A percentile compares a stretch with the other conserved stretches of the same genome.
Conservation (phyloP, 2,329 filamentous ascomycete species). For the Rhinocladiella similis region DNA sequence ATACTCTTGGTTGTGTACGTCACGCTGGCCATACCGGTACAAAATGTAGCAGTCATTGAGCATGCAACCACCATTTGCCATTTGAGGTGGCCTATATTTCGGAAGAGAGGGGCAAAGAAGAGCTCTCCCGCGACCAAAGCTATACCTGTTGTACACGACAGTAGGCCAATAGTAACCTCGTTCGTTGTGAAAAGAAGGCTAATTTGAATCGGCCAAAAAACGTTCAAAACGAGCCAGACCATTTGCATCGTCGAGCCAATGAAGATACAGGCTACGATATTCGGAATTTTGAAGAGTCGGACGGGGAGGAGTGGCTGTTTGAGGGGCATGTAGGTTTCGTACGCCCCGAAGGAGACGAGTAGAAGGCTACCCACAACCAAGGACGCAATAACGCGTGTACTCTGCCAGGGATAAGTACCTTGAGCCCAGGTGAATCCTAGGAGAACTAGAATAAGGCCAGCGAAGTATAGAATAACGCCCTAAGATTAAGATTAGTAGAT, state of each 20-base stretch:
- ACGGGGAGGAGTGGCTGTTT: constrained; percentile 45
- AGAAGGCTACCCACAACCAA: constrained; percentile 41
- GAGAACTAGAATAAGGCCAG: constrained; percentile 45
- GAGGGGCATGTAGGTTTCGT: constrained; percentile 40
- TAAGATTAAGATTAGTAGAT: neutral
- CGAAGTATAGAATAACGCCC: constrained; percentile 45
- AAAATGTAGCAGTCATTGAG: constrained; percentile 25
- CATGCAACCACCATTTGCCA: constrained; percentile 25
- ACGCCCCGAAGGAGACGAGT: constrained; percentile 39
- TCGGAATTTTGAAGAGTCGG: constrained; percentile 43
- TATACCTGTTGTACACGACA: constrained; percentile 33
- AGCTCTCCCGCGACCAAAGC: constrained; percentile 13
- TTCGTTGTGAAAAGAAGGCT: constrained; percentile 41
- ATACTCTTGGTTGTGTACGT: constrained; percentile 23
- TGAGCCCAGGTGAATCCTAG: constrained; percentile 47
- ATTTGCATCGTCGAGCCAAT: constrained; percentile 45
- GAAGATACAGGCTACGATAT: constrained; percentile 41
- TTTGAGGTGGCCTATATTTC: constrained; percentile 21
- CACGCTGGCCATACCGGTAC: constrained; percentile 25
- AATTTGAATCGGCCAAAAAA: constrained; percentile 49
- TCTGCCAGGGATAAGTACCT: constrained; percentile 43
- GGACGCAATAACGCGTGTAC: constrained; percentile 37
- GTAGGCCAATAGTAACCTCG: constrained; percentile 42
- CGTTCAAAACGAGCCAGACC: constrained; percentile 48
- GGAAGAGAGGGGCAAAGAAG: constrained; percentile 34